Conservation (phyloP, 2,329 filamentous ascomycete species). For the Talaromyces sp. region DNA sequence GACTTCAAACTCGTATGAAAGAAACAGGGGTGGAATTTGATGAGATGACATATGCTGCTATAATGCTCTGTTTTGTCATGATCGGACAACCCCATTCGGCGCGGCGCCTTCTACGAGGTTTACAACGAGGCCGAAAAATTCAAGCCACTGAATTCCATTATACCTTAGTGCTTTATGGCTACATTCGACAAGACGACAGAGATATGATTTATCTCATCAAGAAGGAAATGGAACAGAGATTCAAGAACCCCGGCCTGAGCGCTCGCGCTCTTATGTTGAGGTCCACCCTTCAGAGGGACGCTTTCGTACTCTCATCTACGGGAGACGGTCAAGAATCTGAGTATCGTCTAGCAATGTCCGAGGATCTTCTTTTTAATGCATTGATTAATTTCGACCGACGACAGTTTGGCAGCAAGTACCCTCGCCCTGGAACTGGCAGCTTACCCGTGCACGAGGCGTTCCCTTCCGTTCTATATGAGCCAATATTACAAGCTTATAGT, state of each 20-base stretch:
- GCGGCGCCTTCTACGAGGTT: constrained; percentile 47
- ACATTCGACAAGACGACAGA: constrained; percentile 49
- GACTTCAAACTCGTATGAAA: constrained; percentile 56
- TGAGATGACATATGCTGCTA: constrained; percentile 57
- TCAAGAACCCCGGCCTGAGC: constrained; percentile 32
- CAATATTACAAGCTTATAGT: constrained; percentile 56
- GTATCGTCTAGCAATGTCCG: constrained; percentile 31
- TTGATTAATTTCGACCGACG: constrained; percentile 38
- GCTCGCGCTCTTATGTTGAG: constrained; percentile 37
- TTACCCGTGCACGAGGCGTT: constrained; percentile 41
- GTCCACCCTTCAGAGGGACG: constrained; percentile 34
- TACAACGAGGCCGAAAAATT: constrained; percentile 39
- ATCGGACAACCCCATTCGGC: constrained; percentile 55
- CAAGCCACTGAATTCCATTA: constrained; percentile 45
- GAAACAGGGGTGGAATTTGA: constrained; percentile 51
- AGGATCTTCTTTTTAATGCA: constrained; percentile 37
- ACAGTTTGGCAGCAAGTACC: constrained; percentile 46
- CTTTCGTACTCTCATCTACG: constrained; percentile 20
- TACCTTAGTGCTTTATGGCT: constrained; percentile 46
- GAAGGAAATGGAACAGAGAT: constrained; percentile 38
- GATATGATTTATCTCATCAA: constrained; percentile 52
- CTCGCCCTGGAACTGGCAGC: constrained; percentile 31
- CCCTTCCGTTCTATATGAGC: constrained; percentile 52
- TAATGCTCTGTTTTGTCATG: constrained; percentile 58
- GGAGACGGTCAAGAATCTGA: constrained; percentile 10